A percentile compares a stretch with the other conserved stretches of the same genome.
phyloP scores from a whole-genome alignment of 495 filamentous ascomycete species.

The Apodospora peruviana region DNA sequence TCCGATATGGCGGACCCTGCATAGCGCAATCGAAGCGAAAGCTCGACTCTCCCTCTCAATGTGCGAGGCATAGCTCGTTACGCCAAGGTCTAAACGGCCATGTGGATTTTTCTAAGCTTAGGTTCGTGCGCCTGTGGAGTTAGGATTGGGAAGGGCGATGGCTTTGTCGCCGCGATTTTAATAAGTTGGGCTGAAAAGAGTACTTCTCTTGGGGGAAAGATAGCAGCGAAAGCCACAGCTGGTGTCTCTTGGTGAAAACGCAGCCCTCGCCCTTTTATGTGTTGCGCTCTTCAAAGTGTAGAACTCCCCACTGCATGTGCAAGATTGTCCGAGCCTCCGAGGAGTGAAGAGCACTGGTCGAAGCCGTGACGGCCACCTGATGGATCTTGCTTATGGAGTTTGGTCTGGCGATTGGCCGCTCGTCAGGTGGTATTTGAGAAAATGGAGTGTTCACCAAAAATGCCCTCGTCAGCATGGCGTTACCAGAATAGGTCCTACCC shows the following conservation, averaged over 20 bases:
- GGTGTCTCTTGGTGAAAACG: too few species aligned
- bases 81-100: constrained; percentile 12
- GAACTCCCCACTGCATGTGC: neutral
- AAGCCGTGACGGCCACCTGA: too few species aligned
- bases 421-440: neutral
- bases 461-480: neutral
- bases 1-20: constrained; percentile 16
- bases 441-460: neutral
- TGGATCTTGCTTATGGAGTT: too few species aligned
- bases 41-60: neutral
- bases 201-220: neutral
- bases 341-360: too few species aligned
- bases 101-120: neutral
- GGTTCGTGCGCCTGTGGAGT: constrained; percentile 9
- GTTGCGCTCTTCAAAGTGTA: too few species aligned
- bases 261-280: too few species aligned
- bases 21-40: neutral
- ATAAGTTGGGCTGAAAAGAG: constrained; percentile 9
- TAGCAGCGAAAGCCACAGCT: too few species aligned
- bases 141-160: constrained; percentile 3
- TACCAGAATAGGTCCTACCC: neutral
- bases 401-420: too few species aligned
- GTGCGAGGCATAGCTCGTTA: constrained; percentile 12
- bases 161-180: constrained; percentile 3
- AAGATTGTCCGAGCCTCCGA: too few species aligned